A percentile compares a stretch with the other conserved stretches of the same genome.
phyloP scores from a whole-genome alignment of 352 stramenopile genomes.

The Globisporangium uncinulatum region DNA sequence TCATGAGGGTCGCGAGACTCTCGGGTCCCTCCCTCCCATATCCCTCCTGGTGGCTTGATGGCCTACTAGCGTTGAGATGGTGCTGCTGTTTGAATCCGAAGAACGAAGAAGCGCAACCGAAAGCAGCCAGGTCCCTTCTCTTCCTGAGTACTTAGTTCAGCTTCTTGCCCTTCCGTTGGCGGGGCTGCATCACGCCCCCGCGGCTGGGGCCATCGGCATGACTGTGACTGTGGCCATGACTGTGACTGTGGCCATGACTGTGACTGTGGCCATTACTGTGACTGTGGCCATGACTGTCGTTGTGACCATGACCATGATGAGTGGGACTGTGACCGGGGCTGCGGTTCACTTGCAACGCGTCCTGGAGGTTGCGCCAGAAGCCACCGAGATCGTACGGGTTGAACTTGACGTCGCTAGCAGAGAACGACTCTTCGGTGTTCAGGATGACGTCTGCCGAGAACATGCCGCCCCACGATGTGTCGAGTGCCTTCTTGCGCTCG shows the following conservation, averaged over 20 bases:
- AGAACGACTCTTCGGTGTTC: conserved; percentile 68
- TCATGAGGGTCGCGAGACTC: not conserved
- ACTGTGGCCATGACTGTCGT: not conserved
- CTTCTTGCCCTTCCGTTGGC: conserved; percentile 26
- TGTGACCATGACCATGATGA: not conserved
- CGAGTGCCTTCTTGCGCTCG: conserved; percentile 49
- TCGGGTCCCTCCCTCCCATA: too few relatives aligned
- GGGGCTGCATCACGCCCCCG: not conserved
- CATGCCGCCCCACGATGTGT: conserved; percentile 69
- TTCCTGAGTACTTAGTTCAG: conserved; percentile 10
- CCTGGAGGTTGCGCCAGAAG: conserved; percentile 54
- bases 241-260: conserved; percentile 1
- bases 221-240: not conserved
- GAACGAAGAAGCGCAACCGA: not conserved
- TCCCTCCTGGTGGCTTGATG: not conserved
- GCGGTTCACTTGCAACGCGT: conserved; percentile 37
- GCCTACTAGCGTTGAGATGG: too few relatives aligned
- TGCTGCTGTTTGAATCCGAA: not conserved
- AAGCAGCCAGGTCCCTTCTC: not conserved
- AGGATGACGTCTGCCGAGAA: conserved; percentile 67
- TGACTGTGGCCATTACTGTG: not conserved
- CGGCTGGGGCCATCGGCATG: not conserved
- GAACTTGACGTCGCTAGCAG: conserved; percentile 62
- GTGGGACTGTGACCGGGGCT: not conserved
- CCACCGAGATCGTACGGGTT: conserved; percentile 70